Evolutionary conservation across 1,284 basidiomycete species (phyloP).

Genomic region (Grifola frondosa): DNA sequence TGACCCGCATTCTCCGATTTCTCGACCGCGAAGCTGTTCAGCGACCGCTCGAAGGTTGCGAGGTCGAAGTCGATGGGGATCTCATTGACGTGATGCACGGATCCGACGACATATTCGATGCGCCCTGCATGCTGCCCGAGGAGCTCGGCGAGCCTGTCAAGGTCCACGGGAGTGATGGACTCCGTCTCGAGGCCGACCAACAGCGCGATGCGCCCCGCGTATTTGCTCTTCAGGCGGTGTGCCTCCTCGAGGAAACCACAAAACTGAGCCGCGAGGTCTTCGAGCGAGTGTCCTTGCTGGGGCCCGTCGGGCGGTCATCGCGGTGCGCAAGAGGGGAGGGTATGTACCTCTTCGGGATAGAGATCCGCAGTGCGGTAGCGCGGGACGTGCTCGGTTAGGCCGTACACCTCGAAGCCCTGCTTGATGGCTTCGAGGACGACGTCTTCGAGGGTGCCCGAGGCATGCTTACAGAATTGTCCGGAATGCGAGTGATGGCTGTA

Average conservation of each 20-base stretch:
- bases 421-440: constrained; percentile 79
- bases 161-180: constrained; percentile 71
- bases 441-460: constrained; percentile 72
- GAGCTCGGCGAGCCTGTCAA: constrained; percentile 55
- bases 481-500: constrained; percentile 95
- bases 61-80: constrained; percentile 94
- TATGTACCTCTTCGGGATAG: constrained; percentile 91
- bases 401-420: constrained; percentile 81
- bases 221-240: constrained; percentile 61
- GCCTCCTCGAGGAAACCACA: constrained; percentile 74
- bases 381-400: constrained; percentile 94
- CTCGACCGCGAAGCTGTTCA: constrained; percentile 42
- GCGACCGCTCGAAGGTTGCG: constrained; percentile 62
- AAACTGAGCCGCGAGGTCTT: constrained; percentile 59
- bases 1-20: constrained; percentile 8
- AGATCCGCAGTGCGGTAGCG: constrained; percentile 80
- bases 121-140: constrained; percentile 42
- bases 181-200: constrained; percentile 95
- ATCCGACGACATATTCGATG: constrained; percentile 93
- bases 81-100: constrained; percentile 86
- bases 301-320: constrained; percentile 3
- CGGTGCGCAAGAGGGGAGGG: constrained; percentile 23
- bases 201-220: constrained; percentile 67
- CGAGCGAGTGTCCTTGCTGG: constrained; percentile 51
- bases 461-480: constrained; percentile 96